Base-by-base conservation (phyloP, 225 moss, liverwort and hornwort genomes). In the Physcomitrium patens region DNA sequence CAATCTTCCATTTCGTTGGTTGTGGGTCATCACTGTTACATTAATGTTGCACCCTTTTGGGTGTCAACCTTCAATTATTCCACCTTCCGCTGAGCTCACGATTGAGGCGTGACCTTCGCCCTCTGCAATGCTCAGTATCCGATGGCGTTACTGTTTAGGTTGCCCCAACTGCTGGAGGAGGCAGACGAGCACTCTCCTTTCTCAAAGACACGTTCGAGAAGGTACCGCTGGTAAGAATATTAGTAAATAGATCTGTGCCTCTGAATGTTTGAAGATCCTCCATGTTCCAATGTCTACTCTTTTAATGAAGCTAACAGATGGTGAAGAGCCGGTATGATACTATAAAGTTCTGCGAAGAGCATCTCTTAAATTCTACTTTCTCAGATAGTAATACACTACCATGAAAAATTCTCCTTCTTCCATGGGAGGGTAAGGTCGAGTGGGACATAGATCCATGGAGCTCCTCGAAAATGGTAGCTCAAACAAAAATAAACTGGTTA, bases 361-460 rank as follows among this genome's bases (percentile, higher is more conserved):
- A 43, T 26, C 13, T 37, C 10, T 52, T 41, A 20, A 24, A 24
- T 24, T 24, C 8, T 71, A 12, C n/a, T 63, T 49, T 65, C 60
- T 47, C 67, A 96, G 92, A 79, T 92, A 4, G 89, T 82, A 7
- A 64, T 96, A 20, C 92, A 94, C 72, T 94, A 83, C 69, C 88
- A 73, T 48, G 94, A 91, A 45, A 92, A 82, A 73, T 92, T 92
- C 60, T 96, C 74, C 94, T 96, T 20, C 92, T 96, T 45, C 94
- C 94, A 17, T 96, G 94, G 96, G 67, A 77, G 67, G 86, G 94
- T 65, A 81, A 77, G 49, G 92, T 96, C 3, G 91, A 90, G 74
- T 96, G 92, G 96, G 91, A 94, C 55, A 67, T 94, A 72, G 73
- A 83, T 14, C 79, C 87, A 24, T 96, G 96, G 96, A 94, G 94